phyloP scores from a whole-genome alignment of 495 filamentous ascomycete genomes.

The Talaromyces proteolyticus region DNA sequence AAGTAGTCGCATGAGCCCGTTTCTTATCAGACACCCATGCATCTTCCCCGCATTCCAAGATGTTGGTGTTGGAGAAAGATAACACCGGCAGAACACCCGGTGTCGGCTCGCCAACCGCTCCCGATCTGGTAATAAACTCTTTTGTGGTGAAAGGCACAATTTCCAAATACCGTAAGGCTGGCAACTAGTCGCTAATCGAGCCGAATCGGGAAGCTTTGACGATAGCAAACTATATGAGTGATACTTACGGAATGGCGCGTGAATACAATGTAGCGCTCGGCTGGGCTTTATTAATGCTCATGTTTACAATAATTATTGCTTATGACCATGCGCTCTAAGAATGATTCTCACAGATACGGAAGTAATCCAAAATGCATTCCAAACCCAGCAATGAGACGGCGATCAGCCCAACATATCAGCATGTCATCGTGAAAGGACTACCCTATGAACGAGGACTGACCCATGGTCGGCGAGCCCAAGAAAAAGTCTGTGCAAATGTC shows the following conservation, averaged over 20 bases:
- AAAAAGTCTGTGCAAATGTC: conserved; percentile 17
- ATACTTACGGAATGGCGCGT: no score
- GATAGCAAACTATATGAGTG: not conserved
- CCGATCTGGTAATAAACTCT: not conserved
- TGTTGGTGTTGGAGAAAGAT: no score
- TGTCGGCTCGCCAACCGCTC: not conserved
- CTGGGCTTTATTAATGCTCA: no score
- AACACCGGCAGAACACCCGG: no score
- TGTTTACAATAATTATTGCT: no score
- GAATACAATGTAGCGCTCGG: no score
- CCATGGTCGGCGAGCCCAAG: conserved; percentile 12
- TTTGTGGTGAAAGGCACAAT: not conserved
- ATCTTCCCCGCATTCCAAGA: no score
- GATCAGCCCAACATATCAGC: conserved; percentile 11
- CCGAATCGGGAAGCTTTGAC: not conserved
- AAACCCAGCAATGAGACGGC: not conserved
- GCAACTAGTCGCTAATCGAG: not conserved
- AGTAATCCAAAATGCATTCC: not conserved
- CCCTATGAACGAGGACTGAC: conserved; percentile 15
- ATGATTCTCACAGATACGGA: no score
- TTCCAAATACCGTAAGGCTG: not conserved
- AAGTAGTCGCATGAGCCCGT: not conserved
- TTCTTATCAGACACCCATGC: not conserved
- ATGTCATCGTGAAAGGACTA: conserved; percentile 15
- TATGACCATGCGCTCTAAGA: no score